Conservation (phyloP, 1,139 yeast species). For the Scheffersomyces cryptocercus region DNA sequence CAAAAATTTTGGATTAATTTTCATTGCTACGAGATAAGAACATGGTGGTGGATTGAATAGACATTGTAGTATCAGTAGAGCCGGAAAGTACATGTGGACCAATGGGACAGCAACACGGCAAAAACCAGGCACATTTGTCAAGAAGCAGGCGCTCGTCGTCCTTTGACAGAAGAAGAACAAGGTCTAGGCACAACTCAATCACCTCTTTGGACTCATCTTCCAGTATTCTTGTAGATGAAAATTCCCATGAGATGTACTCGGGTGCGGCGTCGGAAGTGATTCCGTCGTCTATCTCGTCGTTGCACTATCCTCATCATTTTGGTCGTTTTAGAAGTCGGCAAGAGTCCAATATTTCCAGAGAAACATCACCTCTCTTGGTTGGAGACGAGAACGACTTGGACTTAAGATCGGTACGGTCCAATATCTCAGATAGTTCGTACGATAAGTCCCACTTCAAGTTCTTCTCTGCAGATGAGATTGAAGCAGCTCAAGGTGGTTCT, state of each 20-base stretch:
- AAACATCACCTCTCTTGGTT: conserved; percentile 39
- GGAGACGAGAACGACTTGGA: conserved; percentile 26
- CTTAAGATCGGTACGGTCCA: conserved; percentile 30
- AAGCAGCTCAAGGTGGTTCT: conserved; percentile 84
- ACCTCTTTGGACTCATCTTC: conserved; percentile 37
- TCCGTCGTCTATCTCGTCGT: conserved; percentile 87
- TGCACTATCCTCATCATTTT: conserved; percentile 70
- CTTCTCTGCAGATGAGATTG: conserved; percentile 81
- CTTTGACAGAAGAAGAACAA: conserved; percentile 11
- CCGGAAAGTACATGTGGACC: background rate
- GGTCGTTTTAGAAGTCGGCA: conserved; percentile 30
- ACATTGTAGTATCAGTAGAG: background rate
- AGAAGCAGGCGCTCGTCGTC: conserved; percentile 9
- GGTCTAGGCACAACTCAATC: conserved; percentile 43
- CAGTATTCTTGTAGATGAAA: conserved; percentile 42
- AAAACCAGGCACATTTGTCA: background rate
- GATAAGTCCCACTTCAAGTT: conserved; percentile 62
- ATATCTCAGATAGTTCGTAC: conserved; percentile 27
- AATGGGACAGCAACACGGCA: background rate
- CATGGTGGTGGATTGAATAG: background rate
- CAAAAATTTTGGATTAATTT: too few relatives aligned
- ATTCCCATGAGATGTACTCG: conserved; percentile 73
- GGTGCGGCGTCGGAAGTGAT: conserved; percentile 90
- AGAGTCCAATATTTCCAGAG: conserved; percentile 28
- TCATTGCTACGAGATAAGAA: too few relatives aligned